These are phyloP conservation scores for Meyerozyma sp. DNA, from an alignment of 1,139 yeast species.

Conservation along the genomic window DNA sequence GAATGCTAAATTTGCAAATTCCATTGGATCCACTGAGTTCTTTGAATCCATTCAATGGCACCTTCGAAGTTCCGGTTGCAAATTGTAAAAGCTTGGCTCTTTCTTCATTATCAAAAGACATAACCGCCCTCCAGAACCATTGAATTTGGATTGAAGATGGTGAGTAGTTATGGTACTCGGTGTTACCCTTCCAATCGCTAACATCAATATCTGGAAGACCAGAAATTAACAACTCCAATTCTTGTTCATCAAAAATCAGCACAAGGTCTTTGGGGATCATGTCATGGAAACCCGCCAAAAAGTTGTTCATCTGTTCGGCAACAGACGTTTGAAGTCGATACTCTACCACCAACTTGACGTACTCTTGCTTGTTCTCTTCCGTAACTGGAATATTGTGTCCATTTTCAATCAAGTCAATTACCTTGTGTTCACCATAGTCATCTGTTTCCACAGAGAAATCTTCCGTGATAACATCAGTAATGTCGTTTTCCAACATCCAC, in stretches of 20 bases:
- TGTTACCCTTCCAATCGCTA: slow-evolving; percentile 89
- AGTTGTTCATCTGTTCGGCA: slow-evolving; percentile 81
- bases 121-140: slow-evolving; percentile 98
- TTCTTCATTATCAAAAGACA: slow-evolving; percentile 90
- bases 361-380: slow-evolving; percentile 86
- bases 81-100: slow-evolving; percentile 91
- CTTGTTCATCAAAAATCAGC: slow-evolving; percentile 91
- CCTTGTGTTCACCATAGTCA: slow-evolving; percentile 86
- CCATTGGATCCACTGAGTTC: slow-evolving; percentile 89
- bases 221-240: slow-evolving; percentile 82
- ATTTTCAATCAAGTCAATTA: slow-evolving; percentile 71
- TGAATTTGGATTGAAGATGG: slow-evolving; percentile 83
- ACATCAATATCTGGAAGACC: slow-evolving; percentile 97
- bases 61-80: slow-evolving; percentile 96
- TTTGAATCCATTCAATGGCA: slow-evolving; percentile 90
- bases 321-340: slow-evolving; percentile 82
- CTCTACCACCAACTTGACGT: slow-evolving; percentile 81
- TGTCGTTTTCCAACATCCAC: slow-evolving; percentile 97
- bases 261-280: slow-evolving; percentile 85
- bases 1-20: slow-evolving; percentile 80
- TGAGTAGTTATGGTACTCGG: slow-evolving; percentile 78
- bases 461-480: slow-evolving; percentile 95
- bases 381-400: slow-evolving; percentile 87
- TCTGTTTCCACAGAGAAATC: slow-evolving; percentile 92
- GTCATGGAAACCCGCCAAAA: slow-evolving; percentile 85